Conservation (phyloP, 75 land plant genomes). For the Selaginella tamariscina region DNA sequence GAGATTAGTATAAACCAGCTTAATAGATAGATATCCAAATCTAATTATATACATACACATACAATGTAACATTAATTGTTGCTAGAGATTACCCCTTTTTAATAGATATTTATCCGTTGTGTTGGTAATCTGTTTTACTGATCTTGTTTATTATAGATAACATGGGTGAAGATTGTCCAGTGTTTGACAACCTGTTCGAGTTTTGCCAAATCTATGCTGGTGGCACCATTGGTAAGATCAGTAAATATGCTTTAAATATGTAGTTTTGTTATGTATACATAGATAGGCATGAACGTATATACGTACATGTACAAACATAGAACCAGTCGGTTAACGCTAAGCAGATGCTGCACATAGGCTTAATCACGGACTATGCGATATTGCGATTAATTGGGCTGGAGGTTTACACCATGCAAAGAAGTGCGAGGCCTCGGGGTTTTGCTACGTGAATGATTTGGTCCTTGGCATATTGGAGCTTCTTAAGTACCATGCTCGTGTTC, state of each 20-base stretch:
- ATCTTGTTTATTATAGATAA: conserved; percentile 48
- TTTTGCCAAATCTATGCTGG: conserved; percentile 99
- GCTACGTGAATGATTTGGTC: conserved; percentile 95
- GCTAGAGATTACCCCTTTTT: no score
- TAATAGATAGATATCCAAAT: no score
- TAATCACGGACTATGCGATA: conserved; percentile 77
- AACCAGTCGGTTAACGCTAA: not conserved
- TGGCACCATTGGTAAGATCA: conserved; percentile 86
- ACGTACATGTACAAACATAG: no score
- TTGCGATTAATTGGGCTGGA: conserved; percentile 99
- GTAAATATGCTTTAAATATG: no score
- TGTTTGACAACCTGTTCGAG: conserved; percentile 93
- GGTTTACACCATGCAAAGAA: conserved; percentile 98
- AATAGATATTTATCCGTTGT: no score
- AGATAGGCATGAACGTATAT: no score
- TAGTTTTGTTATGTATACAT: no score
- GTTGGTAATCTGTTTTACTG: conserved; percentile 6
- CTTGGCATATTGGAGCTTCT: conserved; percentile 92
- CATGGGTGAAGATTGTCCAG: conserved; percentile 99
- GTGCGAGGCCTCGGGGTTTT: conserved; percentile 93
- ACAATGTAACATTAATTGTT: no score
- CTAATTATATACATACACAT: not conserved
- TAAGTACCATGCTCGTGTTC: conserved; percentile 84
- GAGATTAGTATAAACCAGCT: no score
- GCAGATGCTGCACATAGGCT: conserved; percentile 94